A percentile compares a stretch with the other conserved stretches of the same genome.
Conservation (phyloP, 1,284 basidiomycete species). For the Ceratobasidium sp. region DNA sequence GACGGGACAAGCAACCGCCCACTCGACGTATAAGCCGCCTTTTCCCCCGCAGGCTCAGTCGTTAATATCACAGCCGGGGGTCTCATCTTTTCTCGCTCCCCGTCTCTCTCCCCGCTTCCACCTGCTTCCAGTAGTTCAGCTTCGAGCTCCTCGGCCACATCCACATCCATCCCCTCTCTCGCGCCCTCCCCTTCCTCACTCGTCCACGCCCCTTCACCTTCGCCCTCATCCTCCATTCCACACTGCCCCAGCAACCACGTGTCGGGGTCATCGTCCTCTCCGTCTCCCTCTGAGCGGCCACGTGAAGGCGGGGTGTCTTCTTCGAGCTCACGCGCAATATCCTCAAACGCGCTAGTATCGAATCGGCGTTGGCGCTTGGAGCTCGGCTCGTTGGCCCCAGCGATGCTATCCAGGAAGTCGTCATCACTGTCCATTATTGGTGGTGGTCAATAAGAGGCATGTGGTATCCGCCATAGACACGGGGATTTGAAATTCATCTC, state of each 20-base stretch:
- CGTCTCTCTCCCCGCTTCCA: not conserved
- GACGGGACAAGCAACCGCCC: conserved; percentile 38
- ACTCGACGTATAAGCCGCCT: conserved; percentile 38
- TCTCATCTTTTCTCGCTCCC: not conserved
- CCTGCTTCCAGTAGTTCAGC: conserved; percentile 7
- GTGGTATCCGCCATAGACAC: not conserved
- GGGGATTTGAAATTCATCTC: not conserved
- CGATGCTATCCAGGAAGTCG: conserved; percentile 21
- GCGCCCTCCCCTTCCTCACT: conserved; percentile 13
- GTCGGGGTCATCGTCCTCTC: conserved; percentile 39
- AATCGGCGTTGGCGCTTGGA: not conserved
- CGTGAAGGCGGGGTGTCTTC: conserved; percentile 20
- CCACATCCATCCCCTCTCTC: conserved; percentile 18
- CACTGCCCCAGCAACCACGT: conserved; percentile 34
- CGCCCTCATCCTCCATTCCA: not conserved
- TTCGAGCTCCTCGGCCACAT: conserved; percentile 12
- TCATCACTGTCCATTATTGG: conserved; percentile 35
- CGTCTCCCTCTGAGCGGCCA: conserved; percentile 10
- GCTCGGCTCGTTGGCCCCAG: not conserved
- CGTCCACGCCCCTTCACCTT: conserved; percentile 12
- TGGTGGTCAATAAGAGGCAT: conserved; percentile 1
- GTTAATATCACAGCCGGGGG: not conserved
- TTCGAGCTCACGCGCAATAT: conserved; percentile 40
- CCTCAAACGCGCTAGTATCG: conserved; percentile 21
- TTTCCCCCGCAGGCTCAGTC: not conserved